A percentile compares a stretch with the other conserved stretches of the same genome.
phyloP scores from a whole-genome alignment of 345 rosid species.

The Eucalyptus regnans region DNA sequence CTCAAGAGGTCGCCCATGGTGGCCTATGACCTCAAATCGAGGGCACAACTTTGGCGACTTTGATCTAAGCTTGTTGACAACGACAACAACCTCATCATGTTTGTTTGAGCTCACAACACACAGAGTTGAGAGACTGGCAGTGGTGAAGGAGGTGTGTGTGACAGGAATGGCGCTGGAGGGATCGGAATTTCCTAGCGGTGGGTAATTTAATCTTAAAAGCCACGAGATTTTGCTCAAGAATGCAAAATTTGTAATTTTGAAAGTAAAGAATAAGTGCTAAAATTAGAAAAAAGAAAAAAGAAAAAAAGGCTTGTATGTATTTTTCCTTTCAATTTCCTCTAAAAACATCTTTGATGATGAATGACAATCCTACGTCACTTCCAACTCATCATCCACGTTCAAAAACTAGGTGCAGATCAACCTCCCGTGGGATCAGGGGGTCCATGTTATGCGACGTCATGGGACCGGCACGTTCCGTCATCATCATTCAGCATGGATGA shows the following conservation, averaged over 20 bases:
- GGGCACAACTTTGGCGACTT: neutral
- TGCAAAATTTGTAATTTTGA: neutral
- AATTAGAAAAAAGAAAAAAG: neutral
- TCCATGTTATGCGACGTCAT: neutral
- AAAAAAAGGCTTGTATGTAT: neutral
- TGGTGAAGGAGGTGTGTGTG: accelerated
- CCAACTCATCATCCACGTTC: neutral
- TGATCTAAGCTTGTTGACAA: too few species aligned
- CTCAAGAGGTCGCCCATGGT: neutral
- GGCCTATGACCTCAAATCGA: neutral
- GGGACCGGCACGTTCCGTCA: neutral
- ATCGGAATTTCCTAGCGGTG: neutral
- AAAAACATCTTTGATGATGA: neutral
- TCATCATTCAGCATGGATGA: neutral
- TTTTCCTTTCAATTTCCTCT: neutral
- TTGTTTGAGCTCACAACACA: neutral
- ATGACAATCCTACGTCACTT: neutral
- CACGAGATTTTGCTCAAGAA: neutral
- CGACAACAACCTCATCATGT: neutral
- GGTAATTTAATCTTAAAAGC: neutral
- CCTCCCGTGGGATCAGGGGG: neutral
- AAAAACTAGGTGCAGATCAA: neutral
- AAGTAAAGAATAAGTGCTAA: neutral
- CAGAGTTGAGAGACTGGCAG: accelerated
- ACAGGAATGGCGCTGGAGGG: accelerated